A percentile compares a stretch with the other conserved stretches of the same genome.
Conservation (phyloP, 2,329 filamentous ascomycete species). For the Curvularia spicifera region DNA sequence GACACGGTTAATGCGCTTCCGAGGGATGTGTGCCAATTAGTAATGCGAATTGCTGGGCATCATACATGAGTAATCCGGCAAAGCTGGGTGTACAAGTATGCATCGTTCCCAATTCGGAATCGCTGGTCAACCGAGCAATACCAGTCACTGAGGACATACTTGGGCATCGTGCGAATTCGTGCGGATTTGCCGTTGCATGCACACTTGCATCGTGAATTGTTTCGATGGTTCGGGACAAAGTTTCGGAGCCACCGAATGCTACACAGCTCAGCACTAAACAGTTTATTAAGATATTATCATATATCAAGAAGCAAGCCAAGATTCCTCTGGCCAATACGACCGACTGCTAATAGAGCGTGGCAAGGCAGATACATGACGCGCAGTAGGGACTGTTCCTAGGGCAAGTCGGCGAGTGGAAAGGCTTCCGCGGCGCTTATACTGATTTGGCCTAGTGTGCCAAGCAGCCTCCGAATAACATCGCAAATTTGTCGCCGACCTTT, state of each 20-base stretch:
- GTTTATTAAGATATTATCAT: background rate
- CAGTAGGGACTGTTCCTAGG: background rate
- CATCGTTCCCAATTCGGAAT: background rate
- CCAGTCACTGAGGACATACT: background rate
- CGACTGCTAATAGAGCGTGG: background rate
- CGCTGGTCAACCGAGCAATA: background rate
- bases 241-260: background rate
- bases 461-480: conserved; percentile 28
- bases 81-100: background rate
- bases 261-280: background rate
- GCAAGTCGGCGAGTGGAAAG: background rate
- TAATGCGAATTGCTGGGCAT: conserved; percentile 13
- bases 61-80: conserved; percentile 18
- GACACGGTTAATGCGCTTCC: conserved; percentile 12
- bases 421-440: background rate
- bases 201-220: background rate
- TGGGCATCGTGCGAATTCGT: background rate
- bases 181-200: background rate
- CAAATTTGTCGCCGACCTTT: conserved; percentile 17
- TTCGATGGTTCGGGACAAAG: background rate
- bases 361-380: background rate
- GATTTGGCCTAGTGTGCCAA: conserved; percentile 17
- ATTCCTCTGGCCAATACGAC: background rate
- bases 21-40: conserved; percentile 16
- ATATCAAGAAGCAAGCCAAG: background rate